Base-by-base conservation (phyloP, 768 basidiomycete species). In the Phylloporus scabripes region DNA sequence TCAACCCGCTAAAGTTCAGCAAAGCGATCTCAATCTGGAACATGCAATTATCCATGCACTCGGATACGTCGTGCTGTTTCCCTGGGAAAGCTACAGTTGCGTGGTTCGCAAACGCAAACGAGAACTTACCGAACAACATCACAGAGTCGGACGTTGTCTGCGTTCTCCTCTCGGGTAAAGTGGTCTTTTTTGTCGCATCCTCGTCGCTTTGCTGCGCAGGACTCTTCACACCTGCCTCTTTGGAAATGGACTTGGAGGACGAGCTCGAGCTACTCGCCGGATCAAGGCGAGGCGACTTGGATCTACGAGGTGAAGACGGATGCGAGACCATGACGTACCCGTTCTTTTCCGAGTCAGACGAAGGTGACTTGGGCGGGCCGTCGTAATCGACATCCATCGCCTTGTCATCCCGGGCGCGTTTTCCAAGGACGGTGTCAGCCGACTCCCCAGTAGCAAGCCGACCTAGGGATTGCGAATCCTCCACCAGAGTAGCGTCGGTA, bases 41-140 rank as follows among this genome's bases (percentile, higher is more conserved):
- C 77, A 99, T 87, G 72, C 94, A 94, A 60, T 98, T 98, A 68
- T 98, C 95, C 87, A 98, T 92, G 69, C 95, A 97, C 69, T 99
- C 96, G 0, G 95, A 86, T 11, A 98, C 94, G 64, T 99, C 96
- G 61, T 99, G 95, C 60, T 99, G 96, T 59, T 87, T 86, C 5
- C 95, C 93, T 92, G 49, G 33, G 7, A 49, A 51, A 41, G 24
- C 36, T 61, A 20, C 34, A 42, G 36, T 12, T 18, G 17, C 15
- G 29, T 45, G 33, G 5, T 26, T 53, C 17, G 18, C 11, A n/a
- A n/a, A 43, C 11, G 29, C 20, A 38, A 12, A 50, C 7, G 20
- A 17, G 14, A 26, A 60, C 79, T 58, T 63, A 91, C 90, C 91
- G 59, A 93, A 93, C 82, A 92, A 88, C 91, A 93, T 93, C 9